Percentiles rank a stretch among this genome's conserved stretches.
Conservation (phyloP, 805 yeast species). For the Wickerhamomyces chaumierensis region DNA sequence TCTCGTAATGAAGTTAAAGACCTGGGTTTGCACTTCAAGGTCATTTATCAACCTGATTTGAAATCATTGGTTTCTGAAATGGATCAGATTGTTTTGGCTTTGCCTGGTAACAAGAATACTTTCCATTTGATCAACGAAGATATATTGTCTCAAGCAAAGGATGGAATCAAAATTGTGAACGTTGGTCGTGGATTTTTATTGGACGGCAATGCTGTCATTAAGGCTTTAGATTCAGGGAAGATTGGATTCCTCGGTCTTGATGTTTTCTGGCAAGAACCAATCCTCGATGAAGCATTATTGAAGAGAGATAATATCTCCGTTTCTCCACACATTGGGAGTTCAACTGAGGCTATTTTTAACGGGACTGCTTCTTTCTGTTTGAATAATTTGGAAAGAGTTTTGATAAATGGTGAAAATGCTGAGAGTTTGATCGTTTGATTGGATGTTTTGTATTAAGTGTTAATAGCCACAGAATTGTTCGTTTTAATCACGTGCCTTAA, state of each 20-base stretch:
- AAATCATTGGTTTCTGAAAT: constrained; percentile 26
- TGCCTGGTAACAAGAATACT: constrained; percentile 47
- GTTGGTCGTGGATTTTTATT: constrained; percentile 49
- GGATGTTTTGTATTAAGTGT: too few relatives aligned
- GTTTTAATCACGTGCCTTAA: too few relatives aligned
- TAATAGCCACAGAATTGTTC: too few relatives aligned
- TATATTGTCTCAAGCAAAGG: constrained; percentile 26
- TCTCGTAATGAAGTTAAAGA: constrained; percentile 33
- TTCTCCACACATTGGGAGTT: constrained; percentile 57
- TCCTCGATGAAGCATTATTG: constrained; percentile 17
- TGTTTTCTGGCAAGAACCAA: constrained; percentile 49
- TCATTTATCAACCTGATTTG: constrained; percentile 22
- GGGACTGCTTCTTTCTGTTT: constrained; percentile 33
- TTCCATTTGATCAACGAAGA: constrained; percentile 32
- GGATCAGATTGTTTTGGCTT: constrained; percentile 42
- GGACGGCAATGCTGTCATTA: constrained; percentile 36
- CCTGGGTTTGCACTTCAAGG: constrained; percentile 16
- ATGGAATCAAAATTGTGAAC: constrained; percentile 39
- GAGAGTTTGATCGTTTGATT: constrained; percentile 3
- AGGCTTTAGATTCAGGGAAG: constrained; percentile 25
- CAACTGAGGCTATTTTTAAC: constrained; percentile 35
- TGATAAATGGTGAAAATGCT: constrained; percentile 20
- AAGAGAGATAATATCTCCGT: constrained; percentile 32
- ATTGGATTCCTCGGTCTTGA: constrained; percentile 49
- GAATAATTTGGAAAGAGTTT: constrained; percentile 28